These are phyloP conservation scores for Geotrichum histeridarum DNA, from an alignment of 1,139 yeast species.

Conservation along the genomic window DNA sequence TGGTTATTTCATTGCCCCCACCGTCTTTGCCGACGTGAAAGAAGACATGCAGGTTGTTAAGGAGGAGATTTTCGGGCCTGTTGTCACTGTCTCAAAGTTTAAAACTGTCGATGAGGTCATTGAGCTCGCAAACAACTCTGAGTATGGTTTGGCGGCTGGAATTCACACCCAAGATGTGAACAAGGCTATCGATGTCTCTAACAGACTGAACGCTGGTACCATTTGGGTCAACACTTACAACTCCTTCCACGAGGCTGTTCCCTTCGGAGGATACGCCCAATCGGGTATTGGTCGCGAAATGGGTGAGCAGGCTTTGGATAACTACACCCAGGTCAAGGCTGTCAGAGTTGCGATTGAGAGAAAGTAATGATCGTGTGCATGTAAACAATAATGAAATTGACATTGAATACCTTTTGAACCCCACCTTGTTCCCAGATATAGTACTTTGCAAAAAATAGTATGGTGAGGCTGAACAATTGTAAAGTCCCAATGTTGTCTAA, in stretches of 20 bases:
- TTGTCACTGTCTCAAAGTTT: conserved; percentile 66
- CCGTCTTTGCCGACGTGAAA: conserved; percentile 64
- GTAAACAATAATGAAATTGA: no score
- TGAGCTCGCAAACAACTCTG: conserved; percentile 60
- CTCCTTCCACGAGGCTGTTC: conserved; percentile 73
- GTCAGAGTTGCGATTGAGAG: conserved; percentile 38
- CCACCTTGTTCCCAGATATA: no score
- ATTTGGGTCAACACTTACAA: conserved; percentile 81
- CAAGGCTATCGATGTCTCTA: conserved; percentile 58
- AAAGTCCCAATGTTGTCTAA: no score
- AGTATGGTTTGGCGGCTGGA: conserved; percentile 80
- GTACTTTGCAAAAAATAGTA: no score
- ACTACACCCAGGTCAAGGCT: conserved; percentile 78
- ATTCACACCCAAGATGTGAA: conserved; percentile 60
- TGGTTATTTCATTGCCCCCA: conserved; percentile 74
- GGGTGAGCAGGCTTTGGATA: conserved; percentile 73
- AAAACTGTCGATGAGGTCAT: conserved; percentile 63
- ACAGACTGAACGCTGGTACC: conserved; percentile 69
- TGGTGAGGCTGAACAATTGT: no score
- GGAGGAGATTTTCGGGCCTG: conserved; percentile 85
- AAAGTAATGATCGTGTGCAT: background rate
- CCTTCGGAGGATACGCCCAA: conserved; percentile 79
- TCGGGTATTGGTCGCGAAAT: conserved; percentile 92
- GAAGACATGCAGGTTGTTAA: conserved; percentile 59
- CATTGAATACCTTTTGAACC: no score